These are phyloP conservation scores for Graphilbum fragrans DNA, from an alignment of 2,329 filamentous ascomycete species.

Conservation along the genomic window DNA sequence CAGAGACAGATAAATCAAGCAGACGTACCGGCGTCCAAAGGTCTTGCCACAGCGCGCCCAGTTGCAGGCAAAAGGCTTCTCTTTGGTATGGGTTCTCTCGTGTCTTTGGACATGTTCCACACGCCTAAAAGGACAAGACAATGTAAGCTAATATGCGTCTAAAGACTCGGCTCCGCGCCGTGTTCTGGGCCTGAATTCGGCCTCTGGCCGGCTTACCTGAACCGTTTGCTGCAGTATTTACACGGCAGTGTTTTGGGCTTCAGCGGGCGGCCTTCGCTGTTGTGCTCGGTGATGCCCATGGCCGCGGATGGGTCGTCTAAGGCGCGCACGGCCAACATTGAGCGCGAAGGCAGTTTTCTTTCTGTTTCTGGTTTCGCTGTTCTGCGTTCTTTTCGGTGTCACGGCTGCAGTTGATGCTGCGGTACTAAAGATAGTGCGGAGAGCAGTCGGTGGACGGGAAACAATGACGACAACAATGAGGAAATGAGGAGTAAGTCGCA, in stretches of 20 bases:
- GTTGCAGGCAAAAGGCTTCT: conserved; percentile 49
- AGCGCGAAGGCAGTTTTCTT: conserved; percentile 5
- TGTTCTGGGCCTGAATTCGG: too few species aligned
- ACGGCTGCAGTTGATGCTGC: too few species aligned
- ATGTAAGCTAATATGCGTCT: conserved; percentile 26
- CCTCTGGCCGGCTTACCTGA: conserved; percentile 37
- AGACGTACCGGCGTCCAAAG: conserved; percentile 47
- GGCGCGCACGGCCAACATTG: conserved; percentile 40
- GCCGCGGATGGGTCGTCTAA: conserved; percentile 31
- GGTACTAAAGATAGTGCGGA: neutral
- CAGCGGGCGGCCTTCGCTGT: conserved; percentile 39
- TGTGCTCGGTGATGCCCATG: conserved; percentile 28
- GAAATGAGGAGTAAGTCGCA: neutral
- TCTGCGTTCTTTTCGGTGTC: too few species aligned
- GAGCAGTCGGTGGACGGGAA: neutral
- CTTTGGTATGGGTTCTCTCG: conserved; percentile 52
- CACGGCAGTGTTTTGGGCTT: conserved; percentile 51
- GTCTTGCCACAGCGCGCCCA: conserved; percentile 51
- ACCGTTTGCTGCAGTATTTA: conserved; percentile 51
- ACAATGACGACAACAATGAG: neutral
- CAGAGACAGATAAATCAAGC: conserved; percentile 1
- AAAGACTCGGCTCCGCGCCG: conserved; percentile 11
- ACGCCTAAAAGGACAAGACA: conserved; percentile 32
- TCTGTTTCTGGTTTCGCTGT: too few species aligned
- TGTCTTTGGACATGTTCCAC: conserved; percentile 54